Conservation (phyloP, 179 eudicot genomes). For the Camellia oleifera region DNA sequence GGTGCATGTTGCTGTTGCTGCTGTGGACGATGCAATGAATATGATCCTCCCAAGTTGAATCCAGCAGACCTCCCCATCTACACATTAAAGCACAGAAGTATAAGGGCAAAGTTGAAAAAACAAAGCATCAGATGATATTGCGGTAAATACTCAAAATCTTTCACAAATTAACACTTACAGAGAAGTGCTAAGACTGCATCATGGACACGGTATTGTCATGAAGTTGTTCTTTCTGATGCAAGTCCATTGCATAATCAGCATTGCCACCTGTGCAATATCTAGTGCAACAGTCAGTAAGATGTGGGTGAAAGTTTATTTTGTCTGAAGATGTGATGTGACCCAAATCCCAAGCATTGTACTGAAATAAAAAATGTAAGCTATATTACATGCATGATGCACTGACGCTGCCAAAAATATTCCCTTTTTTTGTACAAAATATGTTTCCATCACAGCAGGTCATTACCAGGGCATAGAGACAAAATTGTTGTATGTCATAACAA, state of each 20-base stretch:
- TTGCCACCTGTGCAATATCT: conserved; percentile 45
- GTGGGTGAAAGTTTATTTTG: background rate
- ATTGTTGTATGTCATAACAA: background rate
- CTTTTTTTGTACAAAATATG: no score
- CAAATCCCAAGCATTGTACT: background rate
- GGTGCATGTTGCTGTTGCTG: conserved; percentile 53
- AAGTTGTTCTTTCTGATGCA: conserved; percentile 74
- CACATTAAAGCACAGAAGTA: background rate
- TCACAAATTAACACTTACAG: conserved; percentile 45
- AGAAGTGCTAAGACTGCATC: conserved; percentile 70
- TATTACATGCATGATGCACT: background rate
- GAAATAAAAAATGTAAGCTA: background rate
- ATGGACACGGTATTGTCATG: conserved; percentile 61
- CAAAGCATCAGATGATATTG: background rate
- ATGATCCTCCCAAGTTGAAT: conserved; percentile 64
- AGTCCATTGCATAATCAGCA: conserved; percentile 60
- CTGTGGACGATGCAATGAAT: conserved; percentile 62
- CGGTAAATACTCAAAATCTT: background rate
- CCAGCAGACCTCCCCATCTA: conserved; percentile 80
- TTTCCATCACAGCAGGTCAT: background rate
- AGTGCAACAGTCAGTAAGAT: background rate
- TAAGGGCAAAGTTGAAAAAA: background rate
- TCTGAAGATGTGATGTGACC: background rate
- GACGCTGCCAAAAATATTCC: background rate
- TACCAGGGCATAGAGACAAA: background rate